Conservation (phyloP, 2,329 filamentous ascomycete genomes). For the Orbilia oligospora region DNA sequence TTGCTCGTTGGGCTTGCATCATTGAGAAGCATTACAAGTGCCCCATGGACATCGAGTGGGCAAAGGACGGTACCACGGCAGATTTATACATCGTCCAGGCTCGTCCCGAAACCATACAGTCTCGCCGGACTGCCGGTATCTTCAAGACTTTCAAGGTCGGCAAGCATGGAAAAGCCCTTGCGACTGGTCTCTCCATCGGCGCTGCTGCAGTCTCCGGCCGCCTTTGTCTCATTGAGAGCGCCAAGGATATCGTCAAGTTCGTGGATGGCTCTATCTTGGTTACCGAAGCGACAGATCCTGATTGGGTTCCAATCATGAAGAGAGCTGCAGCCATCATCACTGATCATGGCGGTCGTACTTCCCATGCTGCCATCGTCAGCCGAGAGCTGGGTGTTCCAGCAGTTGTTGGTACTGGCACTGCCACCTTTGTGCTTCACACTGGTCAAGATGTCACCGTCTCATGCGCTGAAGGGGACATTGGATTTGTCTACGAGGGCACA, state of each 20-base stretch:
- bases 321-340: slow-evolving; percentile 66
- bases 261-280: slow-evolving; percentile 66
- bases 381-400: slow-evolving; percentile 67
- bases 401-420: slow-evolving; percentile 66
- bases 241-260: slow-evolving; percentile 66
- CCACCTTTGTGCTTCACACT: slow-evolving; percentile 65
- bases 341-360: slow-evolving; percentile 67
- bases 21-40: slow-evolving; percentile 67
- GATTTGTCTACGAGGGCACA: slow-evolving; percentile 67
- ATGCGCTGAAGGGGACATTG: slow-evolving; percentile 67
- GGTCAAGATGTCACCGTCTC: slow-evolving; percentile 67
- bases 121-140: slow-evolving; percentile 59
- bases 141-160: slow-evolving; percentile 66
- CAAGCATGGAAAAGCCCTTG: slow-evolving; percentile 58
- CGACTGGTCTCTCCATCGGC: slow-evolving; percentile 66
- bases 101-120: slow-evolving; percentile 67
- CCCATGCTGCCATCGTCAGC: slow-evolving; percentile 68
- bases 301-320: slow-evolving; percentile 68
- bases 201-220: slow-evolving; percentile 66
- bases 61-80: slow-evolving; percentile 63
- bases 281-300: slow-evolving; percentile 66
- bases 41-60: slow-evolving; percentile 68
- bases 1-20: slow-evolving; percentile 66
- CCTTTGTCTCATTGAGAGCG: slow-evolving; percentile 65
- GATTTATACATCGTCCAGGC: slow-evolving; percentile 67